Evolutionary conservation across 768 basidiomycete genomes (phyloP).

Genomic region (Imleria badia): DNA sequence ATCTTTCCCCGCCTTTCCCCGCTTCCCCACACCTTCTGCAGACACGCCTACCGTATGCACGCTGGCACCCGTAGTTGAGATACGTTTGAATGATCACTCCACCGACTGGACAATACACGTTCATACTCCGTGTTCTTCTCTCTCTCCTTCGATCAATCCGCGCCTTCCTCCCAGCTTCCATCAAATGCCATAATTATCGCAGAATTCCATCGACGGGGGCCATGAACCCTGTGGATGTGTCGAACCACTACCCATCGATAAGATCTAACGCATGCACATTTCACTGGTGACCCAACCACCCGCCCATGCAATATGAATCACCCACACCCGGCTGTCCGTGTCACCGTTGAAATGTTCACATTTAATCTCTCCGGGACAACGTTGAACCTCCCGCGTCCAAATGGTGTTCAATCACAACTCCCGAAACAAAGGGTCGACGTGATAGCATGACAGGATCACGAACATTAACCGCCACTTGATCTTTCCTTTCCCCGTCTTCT

Average conservation of each 20-base stretch:
- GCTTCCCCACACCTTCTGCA: constrained; percentile 18
- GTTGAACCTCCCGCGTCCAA: constrained; percentile 1
- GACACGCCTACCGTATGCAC: background rate
- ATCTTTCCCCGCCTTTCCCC: constrained; percentile 26
- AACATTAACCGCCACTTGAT: background rate
- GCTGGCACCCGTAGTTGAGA: background rate
- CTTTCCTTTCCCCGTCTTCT: background rate
- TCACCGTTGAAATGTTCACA: constrained; percentile 2
- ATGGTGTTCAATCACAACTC: background rate
- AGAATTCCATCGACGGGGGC: constrained; percentile 7
- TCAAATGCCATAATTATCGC: constrained; percentile 20
- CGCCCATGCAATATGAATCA: background rate
- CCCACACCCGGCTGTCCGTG: background rate
- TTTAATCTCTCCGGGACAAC: background rate
- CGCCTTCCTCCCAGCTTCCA: constrained; percentile 27
- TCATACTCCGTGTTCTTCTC: constrained; percentile 5
- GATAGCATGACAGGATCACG: background rate
- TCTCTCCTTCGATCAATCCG: constrained; percentile 15
- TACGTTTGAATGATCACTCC: background rate
- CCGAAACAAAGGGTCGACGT: background rate
- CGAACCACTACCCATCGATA: constrained; percentile 8
- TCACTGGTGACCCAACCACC: background rate
- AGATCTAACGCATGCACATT: background rate
- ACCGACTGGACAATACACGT: constrained; percentile 9
- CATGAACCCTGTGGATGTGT: constrained; percentile 8